phyloP scores from a whole-genome alignment of 2,329 filamentous ascomycete genomes.

The Drechslerella stenobrocha region DNA sequence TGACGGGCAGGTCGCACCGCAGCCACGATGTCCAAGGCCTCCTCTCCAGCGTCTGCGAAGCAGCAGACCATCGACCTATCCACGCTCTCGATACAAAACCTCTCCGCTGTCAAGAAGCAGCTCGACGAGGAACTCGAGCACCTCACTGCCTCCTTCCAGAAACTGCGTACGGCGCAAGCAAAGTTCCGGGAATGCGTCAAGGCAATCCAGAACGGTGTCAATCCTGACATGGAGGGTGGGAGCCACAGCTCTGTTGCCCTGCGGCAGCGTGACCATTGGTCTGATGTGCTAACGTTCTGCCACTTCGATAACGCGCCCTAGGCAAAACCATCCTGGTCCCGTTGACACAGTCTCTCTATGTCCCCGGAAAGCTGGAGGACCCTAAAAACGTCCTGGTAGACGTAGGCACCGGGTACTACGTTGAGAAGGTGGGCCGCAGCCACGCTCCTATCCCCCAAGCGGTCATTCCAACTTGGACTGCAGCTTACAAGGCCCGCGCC shows the following conservation, averaged over 20 bases:
- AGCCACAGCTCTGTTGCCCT: not conserved
- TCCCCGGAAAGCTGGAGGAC: constrained; percentile 76
- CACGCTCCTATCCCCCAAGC: no score
- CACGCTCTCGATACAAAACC: constrained; percentile 78
- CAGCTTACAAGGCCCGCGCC: not conserved
- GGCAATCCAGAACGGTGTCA: constrained; percentile 68
- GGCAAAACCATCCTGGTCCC: constrained; percentile 79
- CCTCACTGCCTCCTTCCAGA: constrained; percentile 83
- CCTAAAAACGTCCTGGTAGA: constrained; percentile 82
- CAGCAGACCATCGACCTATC: constrained; percentile 66
- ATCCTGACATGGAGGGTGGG: constrained; percentile 56
- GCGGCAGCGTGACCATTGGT: no score
- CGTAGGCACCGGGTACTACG: constrained; percentile 88
- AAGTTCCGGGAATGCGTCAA: constrained; percentile 90
- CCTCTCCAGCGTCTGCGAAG: constrained; percentile 11
- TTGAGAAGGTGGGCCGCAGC: constrained; percentile 76
- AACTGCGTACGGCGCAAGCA: constrained; percentile 82
- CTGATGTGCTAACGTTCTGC: not conserved
- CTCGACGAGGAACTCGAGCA: constrained; percentile 95
- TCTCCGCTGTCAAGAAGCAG: constrained; percentile 90
- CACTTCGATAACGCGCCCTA: constrained; percentile 55
- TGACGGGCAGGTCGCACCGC: not conserved
- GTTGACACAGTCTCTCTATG: constrained; percentile 90
- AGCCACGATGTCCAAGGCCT: constrained; percentile 30
- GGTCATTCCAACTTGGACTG: no score